These are phyloP conservation scores for Akanthomyces dipterigenus DNA, from an alignment of 2,329 filamentous ascomycete genomes.

Conservation along the genomic window DNA sequence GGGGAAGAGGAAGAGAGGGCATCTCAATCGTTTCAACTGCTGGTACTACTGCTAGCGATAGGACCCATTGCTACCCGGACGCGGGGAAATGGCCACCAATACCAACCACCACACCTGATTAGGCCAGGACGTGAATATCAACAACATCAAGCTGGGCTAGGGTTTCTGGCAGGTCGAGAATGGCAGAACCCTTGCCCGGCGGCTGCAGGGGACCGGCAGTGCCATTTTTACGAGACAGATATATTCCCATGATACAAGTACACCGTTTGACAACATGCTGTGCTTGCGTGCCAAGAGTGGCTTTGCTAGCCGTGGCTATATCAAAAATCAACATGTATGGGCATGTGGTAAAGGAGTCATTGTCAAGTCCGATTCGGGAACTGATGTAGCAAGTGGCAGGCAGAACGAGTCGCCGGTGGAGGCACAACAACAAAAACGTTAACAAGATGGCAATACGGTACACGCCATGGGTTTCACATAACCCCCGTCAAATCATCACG, in stretches of 20 bases:
- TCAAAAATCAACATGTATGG: background rate
- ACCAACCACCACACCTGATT: background rate
- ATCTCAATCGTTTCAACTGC: background rate
- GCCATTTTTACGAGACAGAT: background rate
- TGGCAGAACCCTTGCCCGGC: background rate
- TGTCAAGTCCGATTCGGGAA: background rate
- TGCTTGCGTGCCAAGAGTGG: background rate
- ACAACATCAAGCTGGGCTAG: no score
- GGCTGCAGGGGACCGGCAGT: background rate
- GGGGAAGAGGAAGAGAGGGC: background rate
- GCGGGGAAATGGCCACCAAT: background rate
- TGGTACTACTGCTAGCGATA: no score
- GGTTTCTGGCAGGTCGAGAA: background rate
- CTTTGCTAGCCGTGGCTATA: background rate
- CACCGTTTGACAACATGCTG: background rate
- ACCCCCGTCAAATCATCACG: slow-evolving; percentile 6
- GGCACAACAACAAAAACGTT: background rate
- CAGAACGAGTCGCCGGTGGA: no score
- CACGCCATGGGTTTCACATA: background rate
- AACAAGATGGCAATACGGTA: background rate
- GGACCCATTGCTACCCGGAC: background rate
- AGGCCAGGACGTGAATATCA: background rate
- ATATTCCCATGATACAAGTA: background rate
- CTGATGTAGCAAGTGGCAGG: background rate
- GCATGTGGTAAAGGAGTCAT: background rate